Base-by-base conservation (phyloP, 116 monocot genomes). In the Iris pallida region DNA sequence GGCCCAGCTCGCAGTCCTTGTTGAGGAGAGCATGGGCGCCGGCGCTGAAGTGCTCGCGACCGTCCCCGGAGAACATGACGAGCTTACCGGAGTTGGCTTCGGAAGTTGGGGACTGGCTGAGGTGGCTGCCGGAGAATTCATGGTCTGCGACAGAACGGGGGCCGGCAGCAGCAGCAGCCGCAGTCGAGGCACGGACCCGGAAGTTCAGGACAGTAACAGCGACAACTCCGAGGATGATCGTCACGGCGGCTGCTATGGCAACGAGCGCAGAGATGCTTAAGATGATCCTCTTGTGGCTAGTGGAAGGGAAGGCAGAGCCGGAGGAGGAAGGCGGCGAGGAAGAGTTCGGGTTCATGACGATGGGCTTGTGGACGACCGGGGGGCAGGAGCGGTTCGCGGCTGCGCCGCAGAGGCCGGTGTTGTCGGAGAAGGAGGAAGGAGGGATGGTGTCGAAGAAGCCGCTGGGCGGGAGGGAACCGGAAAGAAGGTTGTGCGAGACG, bases 301-400 rank as follows among this genome's bases (percentile, higher is more conserved):
- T 66, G 8, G 45, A 48, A 4, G 66, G 18, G 11, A 63, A 49
- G 20, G 49, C 7, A 0, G 67, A 30, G 8, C 46, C 20, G 0
- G 71, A 65, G 42, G 49, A 20, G 6, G 13, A 53, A 42, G 4
- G 6, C 10, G 76, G 61, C 16, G 30, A 51, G 16, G 85, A 85
- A 2, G 88, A 81, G 20, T 83, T 76, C 4, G 89, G 89, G 58
- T 89, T 85, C 9, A 89, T 75, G 14, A 89, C 89, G 15, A 89
- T 76, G 52, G 89, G 89, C 49, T 89, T 89, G 18, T 82, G 85
- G 61, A 89, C 79, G 11, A 66, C 68, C 16, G 78, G 81, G 61
- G 30, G 30, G 51, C 89, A 89, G 4, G 89, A 68, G 4, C 73
- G 73, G 45, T 82, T 82, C 64, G 80, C 69, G 3, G 59, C 65